Evolutionary conservation across 2,329 filamentous ascomycete genomes (phyloP).

Genomic region (Aspergillus unguis): DNA sequence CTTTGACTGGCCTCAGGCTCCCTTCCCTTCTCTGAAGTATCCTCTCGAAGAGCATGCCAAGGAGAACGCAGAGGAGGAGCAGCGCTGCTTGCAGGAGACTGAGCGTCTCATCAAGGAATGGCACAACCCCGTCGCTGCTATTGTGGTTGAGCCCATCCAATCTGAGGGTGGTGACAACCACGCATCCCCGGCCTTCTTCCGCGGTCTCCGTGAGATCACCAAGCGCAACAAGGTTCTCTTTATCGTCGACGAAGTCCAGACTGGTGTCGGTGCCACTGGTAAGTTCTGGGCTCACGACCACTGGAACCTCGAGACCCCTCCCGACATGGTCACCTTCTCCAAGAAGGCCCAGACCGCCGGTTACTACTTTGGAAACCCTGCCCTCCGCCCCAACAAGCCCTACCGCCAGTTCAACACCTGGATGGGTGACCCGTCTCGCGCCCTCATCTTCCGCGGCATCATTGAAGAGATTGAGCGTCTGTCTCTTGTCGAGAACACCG

Average conservation of each 20-base stretch:
- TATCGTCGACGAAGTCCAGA: slow-evolving; percentile 94
- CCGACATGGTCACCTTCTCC: slow-evolving; percentile 91
- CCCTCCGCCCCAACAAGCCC: slow-evolving; percentile 81
- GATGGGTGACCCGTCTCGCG: slow-evolving; percentile 89
- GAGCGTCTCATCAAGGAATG: slow-evolving; percentile 76
- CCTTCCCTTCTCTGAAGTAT: slow-evolving; percentile 83
- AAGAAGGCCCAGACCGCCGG: slow-evolving; percentile 95
- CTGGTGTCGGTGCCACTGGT: slow-evolving; percentile 85
- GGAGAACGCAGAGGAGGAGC: slow-evolving; percentile 79
- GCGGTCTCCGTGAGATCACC: slow-evolving; percentile 73
- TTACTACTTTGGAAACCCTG: slow-evolving; percentile 82
- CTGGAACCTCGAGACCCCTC: slow-evolving; percentile 75
- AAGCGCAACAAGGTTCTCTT: slow-evolving; percentile 65
- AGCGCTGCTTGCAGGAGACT: slow-evolving; percentile 75
- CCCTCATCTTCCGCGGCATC: slow-evolving; percentile 81
- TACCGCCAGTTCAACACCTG: slow-evolving; percentile 97
- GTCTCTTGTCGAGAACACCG: slow-evolving; percentile 76
- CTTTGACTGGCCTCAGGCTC: slow-evolving; percentile 90
- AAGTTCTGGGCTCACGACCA: slow-evolving; percentile 98
- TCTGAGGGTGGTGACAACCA: slow-evolving; percentile 95
- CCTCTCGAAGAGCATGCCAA: slow-evolving; percentile 74
- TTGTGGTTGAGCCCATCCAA: slow-evolving; percentile 87
- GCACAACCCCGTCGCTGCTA: slow-evolving; percentile 74
- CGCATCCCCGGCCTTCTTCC: slow-evolving; percentile 83
- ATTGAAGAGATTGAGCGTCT: slow-evolving; percentile 73